Percentiles rank a stretch among this genome's conserved stretches.
Conservation (phyloP, 176 grass and related monocot species). For the Miscanthus lutarioriparius region DNA sequence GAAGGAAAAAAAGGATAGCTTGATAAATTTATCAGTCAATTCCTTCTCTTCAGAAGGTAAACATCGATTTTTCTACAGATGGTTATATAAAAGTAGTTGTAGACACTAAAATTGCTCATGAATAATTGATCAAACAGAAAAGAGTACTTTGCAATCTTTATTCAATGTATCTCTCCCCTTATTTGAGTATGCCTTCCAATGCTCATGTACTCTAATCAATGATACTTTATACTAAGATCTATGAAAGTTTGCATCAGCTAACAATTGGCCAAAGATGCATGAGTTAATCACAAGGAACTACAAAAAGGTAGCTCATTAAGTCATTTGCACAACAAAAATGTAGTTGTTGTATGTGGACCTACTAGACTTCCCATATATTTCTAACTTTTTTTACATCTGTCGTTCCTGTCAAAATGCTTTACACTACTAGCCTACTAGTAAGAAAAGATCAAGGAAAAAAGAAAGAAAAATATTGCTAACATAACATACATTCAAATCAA, state of each 20-base stretch:
- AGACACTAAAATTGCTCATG: neutral
- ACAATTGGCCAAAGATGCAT: neutral
- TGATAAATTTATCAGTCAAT: neutral
- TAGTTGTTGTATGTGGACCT: neutral
- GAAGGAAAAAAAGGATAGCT: neutral
- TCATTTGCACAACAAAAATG: neutral
- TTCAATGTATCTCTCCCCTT: too few species aligned
- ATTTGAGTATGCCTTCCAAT: neutral
- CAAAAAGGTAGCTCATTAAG: neutral
- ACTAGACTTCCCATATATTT: neutral
- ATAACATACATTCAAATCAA: slow-evolving; percentile 88
- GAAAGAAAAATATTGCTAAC: neutral
- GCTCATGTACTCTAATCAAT: neutral
- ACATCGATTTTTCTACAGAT: neutral
- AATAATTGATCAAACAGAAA: neutral
- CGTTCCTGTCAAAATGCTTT: neutral
- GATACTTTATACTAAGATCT: neutral
- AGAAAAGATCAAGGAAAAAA: neutral
- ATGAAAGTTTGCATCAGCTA: neutral
- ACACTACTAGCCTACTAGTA: neutral
- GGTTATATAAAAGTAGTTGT: neutral
- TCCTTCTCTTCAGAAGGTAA: neutral
- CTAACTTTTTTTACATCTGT: neutral
- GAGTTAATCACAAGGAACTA: neutral
- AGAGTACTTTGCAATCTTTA: neutral